Evolutionary conservation across 1,284 basidiomycete genomes (phyloP).

Genomic region (Melampsora medusae): DNA sequence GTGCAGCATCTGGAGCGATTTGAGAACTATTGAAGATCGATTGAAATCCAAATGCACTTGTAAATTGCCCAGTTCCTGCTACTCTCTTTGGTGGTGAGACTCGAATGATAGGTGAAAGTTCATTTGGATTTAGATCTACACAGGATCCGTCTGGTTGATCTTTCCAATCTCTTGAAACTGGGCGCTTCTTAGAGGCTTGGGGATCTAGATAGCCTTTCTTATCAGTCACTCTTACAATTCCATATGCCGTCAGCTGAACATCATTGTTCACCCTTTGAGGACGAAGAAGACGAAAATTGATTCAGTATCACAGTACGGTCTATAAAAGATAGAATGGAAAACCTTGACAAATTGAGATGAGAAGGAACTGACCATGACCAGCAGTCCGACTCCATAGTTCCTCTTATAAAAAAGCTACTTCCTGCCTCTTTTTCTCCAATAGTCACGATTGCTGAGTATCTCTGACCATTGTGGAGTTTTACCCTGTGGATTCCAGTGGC

Average conservation of each 20-base stretch:
- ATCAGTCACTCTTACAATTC: not conserved
- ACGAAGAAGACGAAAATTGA: not conserved
- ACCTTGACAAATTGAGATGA: too few relatives aligned
- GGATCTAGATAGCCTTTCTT: not conserved
- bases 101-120: constrained; percentile 21
- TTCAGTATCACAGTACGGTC: not conserved
- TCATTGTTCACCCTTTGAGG: constrained; percentile 3
- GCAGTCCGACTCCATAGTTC: constrained; percentile 31
- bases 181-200: not conserved
- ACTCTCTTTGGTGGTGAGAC: constrained; percentile 13
- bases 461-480: constrained; percentile 25
- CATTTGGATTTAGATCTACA: constrained; percentile 16
- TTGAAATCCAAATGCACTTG: constrained; percentile 32
- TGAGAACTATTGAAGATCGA: not conserved
- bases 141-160: constrained; percentile 13
- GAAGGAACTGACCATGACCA: constrained; percentile 1
- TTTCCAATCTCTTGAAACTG: constrained; percentile 21
- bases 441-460: constrained; percentile 29
- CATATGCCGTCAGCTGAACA: constrained; percentile 6
- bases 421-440: constrained; percentile 23
- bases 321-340: not conserved
- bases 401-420: constrained; percentile 25
- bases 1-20: constrained; percentile 2
- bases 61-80: constrained; percentile 19
- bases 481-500: constrained; percentile 10